Evolutionary conservation across 2,329 filamentous ascomycete species (phyloP).

Genomic region (Harringtonia lauricola): DNA sequence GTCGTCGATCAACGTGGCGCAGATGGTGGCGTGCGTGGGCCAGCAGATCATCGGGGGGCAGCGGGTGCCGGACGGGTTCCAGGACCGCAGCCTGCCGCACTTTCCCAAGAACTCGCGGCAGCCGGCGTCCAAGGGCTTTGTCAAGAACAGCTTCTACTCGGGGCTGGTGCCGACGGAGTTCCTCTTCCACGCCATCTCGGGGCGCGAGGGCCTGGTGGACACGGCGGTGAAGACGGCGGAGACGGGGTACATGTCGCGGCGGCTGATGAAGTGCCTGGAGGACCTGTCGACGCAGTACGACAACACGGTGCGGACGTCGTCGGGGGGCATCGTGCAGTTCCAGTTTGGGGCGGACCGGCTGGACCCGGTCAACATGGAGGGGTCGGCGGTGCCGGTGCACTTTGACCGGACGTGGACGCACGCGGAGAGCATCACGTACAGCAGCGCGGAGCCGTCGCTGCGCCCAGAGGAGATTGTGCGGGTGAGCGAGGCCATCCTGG

Average conservation of each 20-base stretch:
- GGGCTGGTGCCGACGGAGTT: conserved; percentile 87
- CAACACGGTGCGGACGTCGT: conserved; percentile 85
- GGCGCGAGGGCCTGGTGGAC: conserved; percentile 96
- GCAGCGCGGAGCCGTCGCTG: conserved; percentile 64
- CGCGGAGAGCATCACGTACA: conserved; percentile 62
- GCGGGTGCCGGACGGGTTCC: conserved; percentile 91
- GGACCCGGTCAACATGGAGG: conserved; percentile 97
- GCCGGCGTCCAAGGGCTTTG: conserved; percentile 93
- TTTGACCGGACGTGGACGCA: conserved; percentile 89
- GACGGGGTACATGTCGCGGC: conserved; percentile 97
- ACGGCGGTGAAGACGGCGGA: conserved; percentile 98
- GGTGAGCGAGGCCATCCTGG: conserved; percentile 57
- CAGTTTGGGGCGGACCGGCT: conserved; percentile 94
- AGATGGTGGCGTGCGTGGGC: conserved; percentile 96
- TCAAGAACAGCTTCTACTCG: conserved; percentile 93
- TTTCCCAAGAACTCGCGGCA: conserved; percentile 89
- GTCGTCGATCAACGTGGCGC: conserved; percentile 94
- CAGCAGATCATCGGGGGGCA: conserved; percentile 95
- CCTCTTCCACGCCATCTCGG: conserved; percentile 95
- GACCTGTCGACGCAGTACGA: conserved; percentile 92
- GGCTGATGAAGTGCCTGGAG: conserved; percentile 95
- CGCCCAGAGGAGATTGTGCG: conserved; percentile 61
- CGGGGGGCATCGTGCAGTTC: conserved; percentile 84
- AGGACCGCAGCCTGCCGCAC: conserved; percentile 87
- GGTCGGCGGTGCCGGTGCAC: conserved; percentile 80